Percentiles rank a stretch among this genome's conserved stretches.
Evolutionary conservation across 345 rosid genomes (phyloP).

Genomic region (Camelina laxa): DNA sequence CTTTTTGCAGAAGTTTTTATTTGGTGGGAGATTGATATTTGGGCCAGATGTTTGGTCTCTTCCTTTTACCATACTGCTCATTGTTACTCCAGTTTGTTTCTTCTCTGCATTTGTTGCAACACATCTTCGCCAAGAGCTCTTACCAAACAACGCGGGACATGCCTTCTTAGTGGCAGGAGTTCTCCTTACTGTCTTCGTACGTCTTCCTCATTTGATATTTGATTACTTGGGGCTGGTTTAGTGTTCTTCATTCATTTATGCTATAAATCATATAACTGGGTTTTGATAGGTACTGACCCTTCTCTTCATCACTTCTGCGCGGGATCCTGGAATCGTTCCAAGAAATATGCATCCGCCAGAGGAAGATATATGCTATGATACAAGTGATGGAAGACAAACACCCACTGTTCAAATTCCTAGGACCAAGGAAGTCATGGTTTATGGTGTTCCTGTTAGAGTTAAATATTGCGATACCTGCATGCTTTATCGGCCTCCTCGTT

Average conservation of each 20-base stretch:
- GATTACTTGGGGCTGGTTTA: background rate
- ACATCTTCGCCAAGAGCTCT: constrained; percentile 83
- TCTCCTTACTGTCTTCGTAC: constrained; percentile 68
- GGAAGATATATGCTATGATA: constrained; percentile 72
- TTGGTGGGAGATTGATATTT: constrained; percentile 91
- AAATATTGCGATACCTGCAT: constrained; percentile 98
- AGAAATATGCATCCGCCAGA: constrained; percentile 94
- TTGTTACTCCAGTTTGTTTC: constrained; percentile 67
- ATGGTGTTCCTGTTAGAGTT: constrained; percentile 78
- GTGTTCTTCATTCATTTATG: background rate
- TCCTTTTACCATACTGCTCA: constrained; percentile 72
- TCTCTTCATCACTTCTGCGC: constrained; percentile 83
- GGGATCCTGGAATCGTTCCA: constrained; percentile 95
- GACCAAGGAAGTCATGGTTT: constrained; percentile 79
- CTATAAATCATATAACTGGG: constrained; percentile 27
- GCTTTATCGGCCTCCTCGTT: constrained; percentile 98
- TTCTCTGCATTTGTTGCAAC: constrained; percentile 86
- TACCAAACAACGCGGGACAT: constrained; percentile 69
- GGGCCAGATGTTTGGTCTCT: constrained; percentile 95
- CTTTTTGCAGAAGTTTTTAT: constrained; percentile 68
- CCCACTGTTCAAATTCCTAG: constrained; percentile 87
- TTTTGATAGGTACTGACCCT: constrained; percentile 77
- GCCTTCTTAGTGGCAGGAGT: constrained; percentile 68
- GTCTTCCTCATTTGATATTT: constrained; percentile 39
- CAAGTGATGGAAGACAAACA: constrained; percentile 82